Evolutionary conservation across 1,139 yeast genomes (phyloP), one percentile per base, ranked within the genome.

Genomic region (Magnusiomyces magnusii): DNA sequence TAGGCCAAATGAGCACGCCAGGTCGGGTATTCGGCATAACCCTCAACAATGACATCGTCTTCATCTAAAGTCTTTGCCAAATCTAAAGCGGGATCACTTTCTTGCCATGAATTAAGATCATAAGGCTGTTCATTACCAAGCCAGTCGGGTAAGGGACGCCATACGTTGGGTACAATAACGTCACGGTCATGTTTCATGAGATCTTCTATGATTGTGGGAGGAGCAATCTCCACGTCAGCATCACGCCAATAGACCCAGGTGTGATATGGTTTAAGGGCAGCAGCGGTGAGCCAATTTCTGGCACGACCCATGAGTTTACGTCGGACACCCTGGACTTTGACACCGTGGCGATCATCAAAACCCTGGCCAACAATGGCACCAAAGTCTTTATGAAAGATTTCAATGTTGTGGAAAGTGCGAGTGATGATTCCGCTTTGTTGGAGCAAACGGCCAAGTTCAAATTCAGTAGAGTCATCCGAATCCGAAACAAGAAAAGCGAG

Each of bases 1-100:
- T 90, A 89, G 0, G 96, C 96, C 66, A 89, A 78, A 73, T 89
- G 97, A 2, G 95, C 92, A 70, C 97, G 80, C 95, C 96, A 90
- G 0, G 97, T 89, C 58, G 92, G 91, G 72, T 87, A 89, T 72
- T 90, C 96, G 24, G 87, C 93, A 71, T 89, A 89, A 21, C 96
- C 97, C 72, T 89, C 97, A 5, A 90, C 97, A 65, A 89, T 89
- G 64, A 91, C 93, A 1, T 89, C 95, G 71, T 89, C 95, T 70
- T 89, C 96, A 66, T 83, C 86, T 57, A 90, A 75, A 1, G 84
- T 77, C 27, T 80, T 81, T 1, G 96, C 96, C 65, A 89, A 76
- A 67, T 86, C 87, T 55, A 87, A 70, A 0, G 93, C 96, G 44
- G 95, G 88, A 62, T 85, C 92, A 57, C 87, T 80, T 73, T 89